These are phyloP conservation scores for Penicillium occitanis DNA, from an alignment of 2,329 filamentous ascomycete species.

Conservation along the genomic window DNA sequence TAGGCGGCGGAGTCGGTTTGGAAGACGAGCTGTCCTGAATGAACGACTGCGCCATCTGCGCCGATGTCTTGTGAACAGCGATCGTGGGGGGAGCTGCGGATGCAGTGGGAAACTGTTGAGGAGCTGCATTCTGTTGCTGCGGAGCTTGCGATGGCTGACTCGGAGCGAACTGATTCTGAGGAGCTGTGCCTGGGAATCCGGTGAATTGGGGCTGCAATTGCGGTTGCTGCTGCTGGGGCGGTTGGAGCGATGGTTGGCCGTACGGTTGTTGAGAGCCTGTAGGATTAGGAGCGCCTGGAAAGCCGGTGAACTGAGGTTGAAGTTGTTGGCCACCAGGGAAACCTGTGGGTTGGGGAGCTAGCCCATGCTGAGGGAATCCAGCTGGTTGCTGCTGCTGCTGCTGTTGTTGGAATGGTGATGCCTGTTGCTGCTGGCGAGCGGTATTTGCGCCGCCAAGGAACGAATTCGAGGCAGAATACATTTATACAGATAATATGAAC, in stretches of 20 bases:
- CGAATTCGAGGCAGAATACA: slow-evolving; percentile 89
- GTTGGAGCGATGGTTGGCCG: slow-evolving; percentile 42
- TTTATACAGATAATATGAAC: slow-evolving; percentile 44
- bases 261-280: slow-evolving; percentile 37
- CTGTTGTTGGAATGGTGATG: slow-evolving; percentile 45
- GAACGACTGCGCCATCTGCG: slow-evolving; percentile 65
- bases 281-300: slow-evolving; percentile 51
- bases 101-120: slow-evolving; percentile 45
- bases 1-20: slow-evolving; percentile 63
- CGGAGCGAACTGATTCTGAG: slow-evolving; percentile 32
- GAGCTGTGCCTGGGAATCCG: slow-evolving; percentile 48
- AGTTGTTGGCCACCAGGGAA: slow-evolving; percentile 52
- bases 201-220: slow-evolving; percentile 63
- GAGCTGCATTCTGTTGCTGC: slow-evolving; percentile 24
- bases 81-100: slow-evolving; percentile 48
- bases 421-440: slow-evolving; percentile 62
- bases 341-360: slow-evolving; percentile 56
- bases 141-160: slow-evolving; percentile 24
- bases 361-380: slow-evolving; percentile 46
- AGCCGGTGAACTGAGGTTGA: slow-evolving; percentile 69
- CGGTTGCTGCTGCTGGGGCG: slow-evolving; percentile 27
- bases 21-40: slow-evolving; percentile 50
- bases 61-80: slow-evolving; percentile 60
- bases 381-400: slow-evolving; percentile 45
- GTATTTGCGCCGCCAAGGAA: slow-evolving; percentile 77